phyloP scores from a whole-genome alignment of 768 basidiomycete species.

The Boletus subparvulus region DNA sequence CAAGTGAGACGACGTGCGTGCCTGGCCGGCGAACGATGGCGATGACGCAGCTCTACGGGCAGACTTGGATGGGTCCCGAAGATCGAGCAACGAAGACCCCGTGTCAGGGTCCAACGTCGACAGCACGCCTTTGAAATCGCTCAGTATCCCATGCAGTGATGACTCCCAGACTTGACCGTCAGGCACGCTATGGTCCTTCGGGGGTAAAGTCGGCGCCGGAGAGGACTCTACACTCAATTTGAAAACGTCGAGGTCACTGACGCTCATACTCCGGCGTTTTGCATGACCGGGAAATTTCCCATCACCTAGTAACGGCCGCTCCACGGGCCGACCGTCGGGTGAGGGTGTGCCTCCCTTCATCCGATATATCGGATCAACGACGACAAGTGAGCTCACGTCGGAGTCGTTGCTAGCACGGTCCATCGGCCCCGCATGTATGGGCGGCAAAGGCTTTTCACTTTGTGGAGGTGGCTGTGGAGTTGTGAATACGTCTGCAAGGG shows the following conservation, averaged over 20 bases:
- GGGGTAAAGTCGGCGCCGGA: slow-evolving; percentile 37
- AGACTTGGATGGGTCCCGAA: slow-evolving; percentile 65
- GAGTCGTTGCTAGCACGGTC: slow-evolving; percentile 40
- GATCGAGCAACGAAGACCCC: slow-evolving; percentile 51
- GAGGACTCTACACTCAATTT: slow-evolving; percentile 40
- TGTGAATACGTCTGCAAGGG: slow-evolving; percentile 53
- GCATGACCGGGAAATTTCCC: slow-evolving; percentile 31
- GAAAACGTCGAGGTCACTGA: slow-evolving; percentile 61
- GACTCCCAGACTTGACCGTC: slow-evolving; percentile 41
- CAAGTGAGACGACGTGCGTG: slow-evolving; percentile 20
- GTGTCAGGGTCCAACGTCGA: slow-evolving; percentile 61
- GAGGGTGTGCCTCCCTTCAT: slow-evolving; percentile 35
- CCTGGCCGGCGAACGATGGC: slow-evolving; percentile 36
- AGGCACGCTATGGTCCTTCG: slow-evolving; percentile 26
- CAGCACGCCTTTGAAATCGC: slow-evolving; percentile 72
- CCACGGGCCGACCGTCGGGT: slow-evolving; percentile 32
- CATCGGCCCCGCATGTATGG: slow-evolving; percentile 42
- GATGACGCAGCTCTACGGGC: slow-evolving; percentile 41
- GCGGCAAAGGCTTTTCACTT: slow-evolving; percentile 63
- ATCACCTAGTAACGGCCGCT: slow-evolving; percentile 25
- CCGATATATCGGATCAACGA: slow-evolving; percentile 49
- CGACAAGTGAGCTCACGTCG: slow-evolving; percentile 57
- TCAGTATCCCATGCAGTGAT: slow-evolving; percentile 60
- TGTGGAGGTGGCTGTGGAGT: slow-evolving; percentile 34
- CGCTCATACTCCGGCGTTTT: slow-evolving; percentile 73